Percentiles rank a stretch among this genome's conserved stretches.
phyloP scores from a whole-genome alignment of 441 rosid species.

The Biscutella laevigata region DNA sequence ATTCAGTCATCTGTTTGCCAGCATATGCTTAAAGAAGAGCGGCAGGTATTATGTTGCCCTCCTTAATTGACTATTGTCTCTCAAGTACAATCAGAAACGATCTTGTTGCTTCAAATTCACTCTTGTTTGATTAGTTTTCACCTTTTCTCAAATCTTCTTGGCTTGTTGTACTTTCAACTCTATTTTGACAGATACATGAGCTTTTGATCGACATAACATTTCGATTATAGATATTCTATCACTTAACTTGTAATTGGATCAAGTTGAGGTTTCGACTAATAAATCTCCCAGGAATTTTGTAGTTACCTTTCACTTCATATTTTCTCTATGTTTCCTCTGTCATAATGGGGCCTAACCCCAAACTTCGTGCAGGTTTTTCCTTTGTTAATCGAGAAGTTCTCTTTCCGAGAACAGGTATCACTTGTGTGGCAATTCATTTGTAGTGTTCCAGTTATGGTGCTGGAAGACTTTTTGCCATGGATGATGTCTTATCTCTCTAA shows the following conservation, averaged over 20 bases:
- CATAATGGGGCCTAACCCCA: neutral
- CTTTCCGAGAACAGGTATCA: slow-evolving; percentile 82
- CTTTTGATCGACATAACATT: neutral
- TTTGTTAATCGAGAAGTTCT: slow-evolving; percentile 77
- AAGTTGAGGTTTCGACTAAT: no score
- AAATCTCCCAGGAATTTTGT: no score
- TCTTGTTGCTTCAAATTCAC: no score
- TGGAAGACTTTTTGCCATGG: slow-evolving; percentile 96
- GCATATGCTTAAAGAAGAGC: slow-evolving; percentile 97
- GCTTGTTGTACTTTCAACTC: neutral
- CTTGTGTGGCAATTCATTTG: slow-evolving; percentile 96
- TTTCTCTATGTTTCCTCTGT: neutral
- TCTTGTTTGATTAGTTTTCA: no score
- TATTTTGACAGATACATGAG: neutral
- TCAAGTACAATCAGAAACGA: no score
- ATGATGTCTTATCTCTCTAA: slow-evolving; percentile 73
- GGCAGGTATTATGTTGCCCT: slow-evolving; percentile 46
- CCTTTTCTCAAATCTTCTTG: no score
- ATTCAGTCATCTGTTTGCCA: slow-evolving; percentile 84
- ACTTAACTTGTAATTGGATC: no score
- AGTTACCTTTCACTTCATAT: no score
- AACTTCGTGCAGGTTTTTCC: slow-evolving; percentile 62
- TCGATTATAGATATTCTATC: neutral
- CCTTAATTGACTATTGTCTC: no score
- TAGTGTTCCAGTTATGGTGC: slow-evolving; percentile 90